A percentile compares a stretch with the other conserved stretches of the same genome.
These are phyloP conservation scores for Penicillium cataractarum DNA, from an alignment of 495 filamentous ascomycete genomes.

Conservation along the genomic window DNA sequence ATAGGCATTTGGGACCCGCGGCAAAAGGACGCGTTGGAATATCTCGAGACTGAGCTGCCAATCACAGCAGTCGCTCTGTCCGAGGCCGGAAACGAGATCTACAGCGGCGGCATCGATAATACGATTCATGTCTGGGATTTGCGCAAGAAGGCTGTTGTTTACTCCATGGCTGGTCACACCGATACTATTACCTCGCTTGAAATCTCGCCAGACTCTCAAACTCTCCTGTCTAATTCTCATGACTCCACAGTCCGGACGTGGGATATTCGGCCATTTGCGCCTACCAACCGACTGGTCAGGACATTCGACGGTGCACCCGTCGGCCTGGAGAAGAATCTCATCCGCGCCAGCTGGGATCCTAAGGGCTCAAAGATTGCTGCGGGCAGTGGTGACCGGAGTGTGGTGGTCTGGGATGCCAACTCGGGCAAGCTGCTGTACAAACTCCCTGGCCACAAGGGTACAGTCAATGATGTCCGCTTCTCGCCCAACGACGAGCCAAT, in stretches of 20 bases:
- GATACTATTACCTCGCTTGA: slow-evolving; percentile 90
- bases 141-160: slow-evolving; percentile 83
- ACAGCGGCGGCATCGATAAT: slow-evolving; percentile 93
- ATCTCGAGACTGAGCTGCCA: slow-evolving; percentile 88
- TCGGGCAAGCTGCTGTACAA: slow-evolving; percentile 89
- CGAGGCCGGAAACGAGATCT: slow-evolving; percentile 94
- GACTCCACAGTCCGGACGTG: slow-evolving; percentile 93
- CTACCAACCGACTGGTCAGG: slow-evolving; percentile 76
- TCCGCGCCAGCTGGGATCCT: slow-evolving; percentile 89
- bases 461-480: slow-evolving; percentile 93
- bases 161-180: slow-evolving; percentile 84
- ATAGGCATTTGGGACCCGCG: slow-evolving; percentile 97
- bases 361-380: slow-evolving; percentile 84
- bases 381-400: slow-evolving; percentile 87
- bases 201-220: slow-evolving; percentile 89
- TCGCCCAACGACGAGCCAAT: slow-evolving; percentile 82
- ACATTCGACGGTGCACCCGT: slow-evolving; percentile 87
- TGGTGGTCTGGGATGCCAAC: slow-evolving; percentile 85
- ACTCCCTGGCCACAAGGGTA: slow-evolving; percentile 91
- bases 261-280: slow-evolving; percentile 95
- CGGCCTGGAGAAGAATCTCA: slow-evolving; percentile 90
- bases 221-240: slow-evolving; percentile 88
- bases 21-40: slow-evolving; percentile 85
- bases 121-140: slow-evolving; percentile 98
- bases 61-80: slow-evolving; percentile 89